Base-by-base conservation (phyloP, 2,329 filamentous ascomycete species). In the Ceratocystis albifundus region DNA sequence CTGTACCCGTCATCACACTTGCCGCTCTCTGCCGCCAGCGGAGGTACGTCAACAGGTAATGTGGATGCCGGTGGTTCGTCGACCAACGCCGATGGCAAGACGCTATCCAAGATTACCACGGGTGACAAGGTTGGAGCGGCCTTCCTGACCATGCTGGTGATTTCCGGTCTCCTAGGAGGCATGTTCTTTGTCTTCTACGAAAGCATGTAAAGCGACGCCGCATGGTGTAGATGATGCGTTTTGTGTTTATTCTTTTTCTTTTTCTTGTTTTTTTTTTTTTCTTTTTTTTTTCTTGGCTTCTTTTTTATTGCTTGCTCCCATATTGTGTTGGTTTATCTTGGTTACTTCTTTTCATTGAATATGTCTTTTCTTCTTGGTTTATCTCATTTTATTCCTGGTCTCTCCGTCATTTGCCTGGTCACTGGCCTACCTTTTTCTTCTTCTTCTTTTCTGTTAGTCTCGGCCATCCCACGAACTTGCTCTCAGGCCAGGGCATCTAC, bases 101-200 rank as follows among this genome's bases (percentile, higher is more conserved):
- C 71, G 41, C 69, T 65, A 45, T 69, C 53, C 70, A 73, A 76
- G 10, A 80, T 85, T 66, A 80, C 79, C 1, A 75, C 72, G 2
- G 76, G 73, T n/a, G 82, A 84, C 68, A 77, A 75, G 70, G 81
- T 81, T 0, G 83, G 80, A 0, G 83, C 83, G 0, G 82, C 80
- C 12, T 80, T 86, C 68, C 57, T 82, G 68, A 86, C 83, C 28
- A 75, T 79, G 6, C 74, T 81, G 0, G 71, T 84, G 20, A 71
- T 78, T 44, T 73, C 80, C 10, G 78, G 80, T 66, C 72, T 83
- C 32, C 59, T 84, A 2, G 80, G 77, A 15, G 80, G 80, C n/a
- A 76, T 77, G 36, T 72, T 78, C 28, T 84, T 82, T 70, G 74
- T 83, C 61, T 48, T 65, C 53, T 53, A 67, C 61, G 68, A 69